A percentile compares a stretch with the other conserved stretches of the same genome.
phyloP scores from a whole-genome alignment of 2,329 filamentous ascomycete genomes.

The Penicillium sp. region DNA sequence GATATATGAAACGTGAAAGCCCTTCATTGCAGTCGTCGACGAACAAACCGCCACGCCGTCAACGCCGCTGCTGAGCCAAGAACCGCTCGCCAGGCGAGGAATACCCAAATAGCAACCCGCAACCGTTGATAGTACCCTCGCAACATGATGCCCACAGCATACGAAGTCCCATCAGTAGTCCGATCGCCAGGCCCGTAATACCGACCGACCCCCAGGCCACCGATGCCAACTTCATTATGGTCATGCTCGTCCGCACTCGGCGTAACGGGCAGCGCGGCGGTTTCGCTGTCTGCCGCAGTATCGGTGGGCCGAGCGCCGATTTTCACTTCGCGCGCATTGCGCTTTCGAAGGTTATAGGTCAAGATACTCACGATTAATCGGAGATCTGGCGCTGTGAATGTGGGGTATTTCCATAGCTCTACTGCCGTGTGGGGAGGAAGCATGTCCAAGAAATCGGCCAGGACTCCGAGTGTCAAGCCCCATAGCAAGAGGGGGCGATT shows the following conservation, averaged over 20 bases:
- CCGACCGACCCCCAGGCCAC: conserved; percentile 40
- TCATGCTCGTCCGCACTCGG: conserved; percentile 26
- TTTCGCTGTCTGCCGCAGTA: conserved; percentile 38
- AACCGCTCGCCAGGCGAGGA: conserved; percentile 41
- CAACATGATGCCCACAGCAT: conserved; percentile 46
- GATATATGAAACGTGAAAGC: neutral
- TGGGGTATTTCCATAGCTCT: conserved; percentile 67
- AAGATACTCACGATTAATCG: conserved; percentile 61
- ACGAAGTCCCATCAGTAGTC: conserved; percentile 29
- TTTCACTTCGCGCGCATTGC: conserved; percentile 47
- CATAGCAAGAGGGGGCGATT: conserved; percentile 62
- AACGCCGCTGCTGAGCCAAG: conserved; percentile 34
- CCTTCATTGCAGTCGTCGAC: conserved; percentile 13
- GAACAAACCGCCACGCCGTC: conserved; percentile 34
- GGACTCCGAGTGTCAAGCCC: conserved; percentile 68
- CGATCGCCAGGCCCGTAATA: conserved; percentile 33
- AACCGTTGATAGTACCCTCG: conserved; percentile 48
- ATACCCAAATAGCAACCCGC: conserved; percentile 43
- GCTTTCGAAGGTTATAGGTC: conserved; percentile 59
- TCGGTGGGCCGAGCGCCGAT: conserved; percentile 34
- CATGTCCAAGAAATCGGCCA: conserved; percentile 69
- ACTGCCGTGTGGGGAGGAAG: conserved; percentile 65
- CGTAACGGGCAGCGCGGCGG: conserved; percentile 34
- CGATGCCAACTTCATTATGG: conserved; percentile 42
- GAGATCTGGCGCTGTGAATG: conserved; percentile 66